These are phyloP conservation scores for Talaromyces islandicus DNA, from an alignment of 2,329 filamentous ascomycete genomes.

Conservation along the genomic window DNA sequence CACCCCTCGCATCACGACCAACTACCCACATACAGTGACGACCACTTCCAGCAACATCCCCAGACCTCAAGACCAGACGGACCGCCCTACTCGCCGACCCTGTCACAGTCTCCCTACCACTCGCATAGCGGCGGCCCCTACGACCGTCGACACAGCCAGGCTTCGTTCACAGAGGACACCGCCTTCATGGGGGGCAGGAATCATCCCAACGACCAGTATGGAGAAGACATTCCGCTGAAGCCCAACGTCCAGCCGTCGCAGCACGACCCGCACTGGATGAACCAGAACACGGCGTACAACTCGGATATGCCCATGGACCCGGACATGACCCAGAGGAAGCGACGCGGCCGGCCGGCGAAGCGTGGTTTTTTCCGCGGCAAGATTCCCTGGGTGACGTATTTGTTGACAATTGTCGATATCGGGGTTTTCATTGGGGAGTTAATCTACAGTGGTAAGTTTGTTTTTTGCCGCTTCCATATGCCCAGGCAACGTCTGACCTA, in stretches of 20 bases:
- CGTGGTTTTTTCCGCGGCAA: constrained; percentile 48
- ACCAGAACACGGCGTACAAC: constrained; percentile 43
- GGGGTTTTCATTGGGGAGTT: constrained; percentile 86
- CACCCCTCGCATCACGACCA: constrained; percentile 27
- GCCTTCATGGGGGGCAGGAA: constrained; percentile 26
- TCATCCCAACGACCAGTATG: constrained; percentile 30
- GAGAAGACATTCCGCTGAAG: constrained; percentile 39
- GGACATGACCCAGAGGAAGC: constrained; percentile 13
- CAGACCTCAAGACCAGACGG: constrained; percentile 4
- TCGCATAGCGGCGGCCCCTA: constrained; percentile 40
- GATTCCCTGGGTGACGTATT: constrained; percentile 75
- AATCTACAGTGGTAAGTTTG: constrained; percentile 68
- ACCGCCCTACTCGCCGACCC: constrained; percentile 4
- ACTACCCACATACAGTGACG: constrained; percentile 16
- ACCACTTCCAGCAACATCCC: constrained; percentile 25
- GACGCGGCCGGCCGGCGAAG: constrained; percentile 13
- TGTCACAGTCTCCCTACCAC: constrained; percentile 35
- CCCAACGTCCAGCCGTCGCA: constrained; percentile 26
- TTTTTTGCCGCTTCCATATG: neutral
- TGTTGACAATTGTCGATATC: constrained; percentile 69
- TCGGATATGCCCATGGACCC: constrained; percentile 18
- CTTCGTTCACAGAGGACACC: constrained; percentile 29
- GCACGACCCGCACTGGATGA: constrained; percentile 31
- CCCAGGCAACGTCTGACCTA: neutral
- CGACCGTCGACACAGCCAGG: constrained; percentile 30